Base-by-base conservation (phyloP, 1,284 basidiomycete species). In the Tylopilus sp. region DNA sequence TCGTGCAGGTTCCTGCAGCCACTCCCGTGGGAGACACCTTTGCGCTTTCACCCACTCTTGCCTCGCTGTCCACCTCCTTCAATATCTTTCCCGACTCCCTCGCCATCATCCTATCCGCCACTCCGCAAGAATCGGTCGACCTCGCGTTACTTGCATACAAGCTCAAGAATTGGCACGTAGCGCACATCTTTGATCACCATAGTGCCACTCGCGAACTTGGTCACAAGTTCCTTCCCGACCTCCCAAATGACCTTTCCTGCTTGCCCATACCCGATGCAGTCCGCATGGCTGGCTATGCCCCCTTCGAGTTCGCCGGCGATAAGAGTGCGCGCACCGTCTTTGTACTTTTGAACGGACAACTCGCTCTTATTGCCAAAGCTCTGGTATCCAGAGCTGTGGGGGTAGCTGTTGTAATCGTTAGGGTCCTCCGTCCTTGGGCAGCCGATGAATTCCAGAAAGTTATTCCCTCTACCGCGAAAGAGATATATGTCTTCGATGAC, bases 121-220 rank as follows among this genome's bases (percentile, higher is more conserved):
- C 86, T 3, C 81, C 90, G 0, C 84, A 88, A 55, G 88, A 93
- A 65, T 76, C 86, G 9, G 77, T 86, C 35, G 85, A 90, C 57
- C 79, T 91, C 49, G 78, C 89, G 1, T 60, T 75, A 15, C 71
- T 90, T 37, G 75, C 87, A 5, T 90, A 90, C 71, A 73, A 72
- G 48, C 68, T 87, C 44, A 72, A 75, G 18, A 65, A 72, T 26
- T 75, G 71, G 31, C 89, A 92, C 68, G 79, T 86, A 48, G 76
- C 87, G 49, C 89, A 90, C 64, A 68, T 92, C 33, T 91, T 92
- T 63, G 87, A 92, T 65, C 86, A 91, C 57, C 73, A 84, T 63
- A 76, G 81, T 55, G 73, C 80, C 36, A 71, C 82, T 41, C 81
- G 90, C 18, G 88, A 92, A 67, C 68, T 77, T n/a, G 81, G 86